Evolutionary conservation across 768 basidiomycete genomes (phyloP).

Genomic region (Leccinum subtestaceum): DNA sequence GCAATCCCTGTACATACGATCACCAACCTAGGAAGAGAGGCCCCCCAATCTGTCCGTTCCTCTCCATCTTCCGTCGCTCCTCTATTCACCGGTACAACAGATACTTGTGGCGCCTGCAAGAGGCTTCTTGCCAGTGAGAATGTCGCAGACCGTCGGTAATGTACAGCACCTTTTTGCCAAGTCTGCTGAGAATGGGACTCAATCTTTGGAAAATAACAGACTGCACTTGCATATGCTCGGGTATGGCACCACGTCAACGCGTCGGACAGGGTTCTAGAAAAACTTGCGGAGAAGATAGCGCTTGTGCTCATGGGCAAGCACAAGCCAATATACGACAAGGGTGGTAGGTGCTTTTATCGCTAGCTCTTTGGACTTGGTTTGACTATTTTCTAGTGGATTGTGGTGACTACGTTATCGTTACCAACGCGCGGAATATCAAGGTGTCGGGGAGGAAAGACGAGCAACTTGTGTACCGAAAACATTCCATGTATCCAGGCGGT

Average conservation of each 20-base stretch:
- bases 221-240: conserved; percentile 91
- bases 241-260: conserved; percentile 97
- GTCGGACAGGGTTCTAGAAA: conserved; percentile 86
- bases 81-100: too few relatives aligned
- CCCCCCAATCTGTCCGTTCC: too few relatives aligned
- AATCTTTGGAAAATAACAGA: conserved; percentile 47
- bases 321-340: conserved; percentile 94
- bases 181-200: neutral
- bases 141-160: conserved; percentile 84
- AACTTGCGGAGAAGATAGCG: conserved; percentile 91
- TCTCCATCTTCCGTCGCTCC: too few relatives aligned
- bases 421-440: conserved; percentile 77
- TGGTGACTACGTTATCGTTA: conserved; percentile 97
- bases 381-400: conserved; percentile 73
- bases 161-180: conserved; percentile 39
- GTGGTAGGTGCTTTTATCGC: conserved; percentile 49
- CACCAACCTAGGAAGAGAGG: too few relatives aligned
- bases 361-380: neutral
- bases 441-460: conserved; percentile 89
- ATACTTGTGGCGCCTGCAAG: too few relatives aligned
- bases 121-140: conserved; percentile 27
- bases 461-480: conserved; percentile 84
- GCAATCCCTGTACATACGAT: too few relatives aligned
- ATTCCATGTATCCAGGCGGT: conserved; percentile 91
- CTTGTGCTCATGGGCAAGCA: conserved; percentile 98